Evolutionary conservation across 306 rosid genomes (phyloP), one percentile per base, ranked within the genome.

Genomic region (Corylus avellana): DNA sequence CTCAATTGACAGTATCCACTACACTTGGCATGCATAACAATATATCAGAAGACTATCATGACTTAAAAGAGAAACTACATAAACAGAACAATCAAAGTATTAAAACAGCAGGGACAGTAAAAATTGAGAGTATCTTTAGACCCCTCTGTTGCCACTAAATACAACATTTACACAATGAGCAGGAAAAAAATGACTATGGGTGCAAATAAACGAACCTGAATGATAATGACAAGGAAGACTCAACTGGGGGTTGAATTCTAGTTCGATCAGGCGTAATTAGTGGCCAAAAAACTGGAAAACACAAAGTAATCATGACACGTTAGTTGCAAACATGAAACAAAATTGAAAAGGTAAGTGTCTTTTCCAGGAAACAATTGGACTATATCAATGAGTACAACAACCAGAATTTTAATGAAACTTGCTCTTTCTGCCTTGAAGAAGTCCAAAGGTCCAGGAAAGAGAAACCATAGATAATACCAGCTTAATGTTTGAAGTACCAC

Each of bases 201-300:
- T 47, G 7, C 29, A 68, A 18, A 32, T 53, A 55, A 82, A 84
- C 85, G 71, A 42, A 92, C 97, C 96, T 86, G 79, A 90, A 92
- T 53, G 97, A 91, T 76, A 91, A 68, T 51, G 97, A 89, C 78
- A 92, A 80, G 25, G 94, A 92, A 73, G 97, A 84, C 80, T 91
- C 96, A 17, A 88, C 92, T 20, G 92, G 81, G 85, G 89, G 84
- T 68, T 84, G 86, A 62, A 83, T 78, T 73, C 95, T 92, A 77
- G 80, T 84, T 69, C 80, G 88, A 75, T 84, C 96, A n/a, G 97
- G 92, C 75, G 96, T 69, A 79, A 92, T 73, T 25, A 85, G 82
- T 66, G 96, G 83, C 97, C 92, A 91, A 75, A 89, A 88, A 46
- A 89, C 97, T 92, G 87, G 32, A 85, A 82, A 85, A 82, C 48